Evolutionary conservation across 495 filamentous ascomycete genomes (phyloP).

Genomic region (Neurospora sp.): DNA sequence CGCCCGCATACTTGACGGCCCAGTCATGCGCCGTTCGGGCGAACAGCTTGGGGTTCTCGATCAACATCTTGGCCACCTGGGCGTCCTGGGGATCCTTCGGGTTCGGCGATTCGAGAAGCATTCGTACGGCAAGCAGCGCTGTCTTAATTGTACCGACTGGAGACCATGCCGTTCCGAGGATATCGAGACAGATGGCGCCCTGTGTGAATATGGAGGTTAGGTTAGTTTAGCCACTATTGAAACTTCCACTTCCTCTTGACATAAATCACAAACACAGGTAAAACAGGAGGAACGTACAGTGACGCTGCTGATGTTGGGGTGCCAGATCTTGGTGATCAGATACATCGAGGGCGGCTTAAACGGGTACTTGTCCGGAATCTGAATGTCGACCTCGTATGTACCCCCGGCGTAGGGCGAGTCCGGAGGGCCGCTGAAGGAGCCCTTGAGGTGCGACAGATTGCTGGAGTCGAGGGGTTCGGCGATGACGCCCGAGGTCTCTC

Average conservation of each 20-base stretch:
- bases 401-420: conserved; percentile 93
- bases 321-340: conserved; percentile 94
- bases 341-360: conserved; percentile 89
- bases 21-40: conserved; percentile 79
- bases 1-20: conserved; percentile 75
- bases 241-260: neutral
- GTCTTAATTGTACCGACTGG: conserved; percentile 95
- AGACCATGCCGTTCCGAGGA: conserved; percentile 80
- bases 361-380: conserved; percentile 81
- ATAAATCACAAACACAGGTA: neutral
- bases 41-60: conserved; percentile 67
- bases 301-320: conserved; percentile 92
- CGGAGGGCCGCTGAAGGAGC: conserved; percentile 77
- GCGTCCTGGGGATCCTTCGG: conserved; percentile 96
- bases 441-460: conserved; percentile 76
- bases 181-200: conserved; percentile 98
- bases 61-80: conserved; percentile 87
- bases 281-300: conserved; percentile 50
- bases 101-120: conserved; percentile 84
- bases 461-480: conserved; percentile 52
- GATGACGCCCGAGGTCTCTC: conserved; percentile 56
- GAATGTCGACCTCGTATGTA: conserved; percentile 71
- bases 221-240: neutral
- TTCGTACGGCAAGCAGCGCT: conserved; percentile 84
- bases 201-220: conserved; percentile 31